Base-by-base conservation (phyloP, 108 stramenopile species). In the Stephanodiscus triporus region DNA sequence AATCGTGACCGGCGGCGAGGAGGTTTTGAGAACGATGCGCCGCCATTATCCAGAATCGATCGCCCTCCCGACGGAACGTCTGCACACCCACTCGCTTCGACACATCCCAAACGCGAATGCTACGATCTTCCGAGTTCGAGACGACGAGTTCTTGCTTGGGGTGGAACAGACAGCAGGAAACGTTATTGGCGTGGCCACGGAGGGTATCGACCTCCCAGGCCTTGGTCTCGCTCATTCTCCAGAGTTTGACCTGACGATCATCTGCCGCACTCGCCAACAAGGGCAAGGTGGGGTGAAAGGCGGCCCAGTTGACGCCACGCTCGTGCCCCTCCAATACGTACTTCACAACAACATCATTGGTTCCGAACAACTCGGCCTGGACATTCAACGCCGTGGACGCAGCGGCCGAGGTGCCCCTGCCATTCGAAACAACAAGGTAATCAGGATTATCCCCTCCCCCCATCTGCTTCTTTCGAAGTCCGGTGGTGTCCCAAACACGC, bases 181-280 rank as follows among this genome's bases (percentile, higher is more conserved):
- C 99, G 78, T 98, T 99, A 96, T 99, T 99, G 55, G 97, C 97
- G 74, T 99, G 99, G 19, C 99, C 99, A 0, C 97, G 88, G 71
- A 99, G 91, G 29, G 99, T 97, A 88, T 99, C 98, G 37, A 99
- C 99, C 83, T 99, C 99, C 99, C 99, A 99, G 10, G 99, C 99
- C 90, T 98, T 97, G 60, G 97, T 98, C 75, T 99, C 98, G 70
- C 87, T 94, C 97, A 98, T 99, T 59, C 98, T 87, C 98, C 99
- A 99, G 22, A 99, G 85, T 90, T 99, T 99, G 63, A 99, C 96
- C 78, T 98, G 97, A 59, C 98, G 92, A 85, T 99, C 99, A 85
- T 99, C 99, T 34, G 99, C 98, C 6, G 97, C 99, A 38, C 89
- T 91, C 34, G 98, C 95, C 69, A 99, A 85, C 50, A 99, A 83